Evolutionary conservation across 169 alveolate genomes (phyloP).

Genomic region (Pseudocohnilembus persalinus): DNA sequence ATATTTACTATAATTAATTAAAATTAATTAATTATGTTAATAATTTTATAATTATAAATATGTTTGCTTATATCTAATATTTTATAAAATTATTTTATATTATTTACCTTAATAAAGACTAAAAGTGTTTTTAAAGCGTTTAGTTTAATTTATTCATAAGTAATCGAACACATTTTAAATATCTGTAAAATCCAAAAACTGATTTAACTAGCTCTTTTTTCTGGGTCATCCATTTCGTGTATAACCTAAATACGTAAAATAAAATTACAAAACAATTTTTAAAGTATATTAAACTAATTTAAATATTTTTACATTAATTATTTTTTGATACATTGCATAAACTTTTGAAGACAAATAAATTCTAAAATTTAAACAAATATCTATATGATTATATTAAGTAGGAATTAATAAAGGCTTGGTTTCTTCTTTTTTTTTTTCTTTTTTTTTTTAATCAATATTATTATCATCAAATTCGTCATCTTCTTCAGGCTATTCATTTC

Average conservation of each 20-base stretch:
- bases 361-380: too few relatives aligned
- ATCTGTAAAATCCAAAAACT: background rate
- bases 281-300: too few relatives aligned
- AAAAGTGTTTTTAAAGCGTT: too few relatives aligned
- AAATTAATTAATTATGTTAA: too few relatives aligned
- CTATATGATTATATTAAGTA: too few relatives aligned
- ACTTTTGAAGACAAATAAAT: background rate
- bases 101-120: background rate
- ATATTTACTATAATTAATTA: too few relatives aligned
- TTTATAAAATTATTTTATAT: too few relatives aligned
- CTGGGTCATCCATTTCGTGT: background rate
- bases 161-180: too few relatives aligned
- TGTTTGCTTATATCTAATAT: too few relatives aligned
- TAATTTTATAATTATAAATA: too few relatives aligned
- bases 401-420: background rate
- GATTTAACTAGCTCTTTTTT: background rate
- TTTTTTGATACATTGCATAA: background rate
- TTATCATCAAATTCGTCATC: background rate
- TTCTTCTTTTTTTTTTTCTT: background rate
- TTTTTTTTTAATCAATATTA: too few relatives aligned
- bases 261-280: background rate
- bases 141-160: too few relatives aligned
- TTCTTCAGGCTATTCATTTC: background rate
- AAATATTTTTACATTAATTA: background rate
- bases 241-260: background rate